A percentile compares a stretch with the other conserved stretches of the same genome.
These are phyloP conservation scores for Chlamydomonas asymmetrica DNA, from an alignment of 139 green algal species.

Conservation along the genomic window DNA sequence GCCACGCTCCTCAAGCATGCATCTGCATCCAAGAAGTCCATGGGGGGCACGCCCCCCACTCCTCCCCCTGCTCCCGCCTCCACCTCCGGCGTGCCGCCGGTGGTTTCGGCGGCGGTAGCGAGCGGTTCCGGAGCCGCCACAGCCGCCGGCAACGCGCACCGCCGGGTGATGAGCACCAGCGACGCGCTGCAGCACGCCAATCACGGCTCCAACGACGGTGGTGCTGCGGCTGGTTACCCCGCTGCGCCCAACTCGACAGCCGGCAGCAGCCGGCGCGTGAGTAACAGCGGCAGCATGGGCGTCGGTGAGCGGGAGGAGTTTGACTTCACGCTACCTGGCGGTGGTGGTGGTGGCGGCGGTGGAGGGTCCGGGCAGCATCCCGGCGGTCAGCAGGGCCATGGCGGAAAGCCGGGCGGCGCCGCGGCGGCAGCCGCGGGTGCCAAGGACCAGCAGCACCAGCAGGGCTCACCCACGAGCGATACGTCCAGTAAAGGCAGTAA, in stretches of 20 bases:
- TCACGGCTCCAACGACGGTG: too few relatives aligned
- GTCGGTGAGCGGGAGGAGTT: background rate
- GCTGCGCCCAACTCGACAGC: too few relatives aligned
- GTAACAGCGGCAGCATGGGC: background rate
- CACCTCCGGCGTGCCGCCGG: background rate
- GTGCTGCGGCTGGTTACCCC: too few relatives aligned
- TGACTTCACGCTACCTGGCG: background rate
- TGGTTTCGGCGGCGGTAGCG: background rate
- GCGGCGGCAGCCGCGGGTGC: too few relatives aligned
- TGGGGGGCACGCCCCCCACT: background rate
- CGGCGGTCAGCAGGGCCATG: too few relatives aligned
- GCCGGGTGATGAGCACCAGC: conserved; percentile 3
- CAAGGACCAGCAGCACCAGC: too few relatives aligned
- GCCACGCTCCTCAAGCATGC: background rate
- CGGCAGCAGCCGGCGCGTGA: too few relatives aligned
- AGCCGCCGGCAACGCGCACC: background rate
- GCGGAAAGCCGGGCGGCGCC: too few relatives aligned
- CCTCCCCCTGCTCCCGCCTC: conserved; percentile 4
- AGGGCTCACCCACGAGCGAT: background rate
- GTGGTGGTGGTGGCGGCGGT: background rate
- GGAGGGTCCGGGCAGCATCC: background rate
- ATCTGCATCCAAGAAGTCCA: background rate
- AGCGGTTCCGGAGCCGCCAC: background rate
- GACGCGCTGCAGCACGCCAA: conserved; percentile 1
- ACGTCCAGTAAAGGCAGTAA: background rate